Conservation (phyloP, 2,329 filamentous ascomycete genomes). For the Diaporthe nobilis region DNA sequence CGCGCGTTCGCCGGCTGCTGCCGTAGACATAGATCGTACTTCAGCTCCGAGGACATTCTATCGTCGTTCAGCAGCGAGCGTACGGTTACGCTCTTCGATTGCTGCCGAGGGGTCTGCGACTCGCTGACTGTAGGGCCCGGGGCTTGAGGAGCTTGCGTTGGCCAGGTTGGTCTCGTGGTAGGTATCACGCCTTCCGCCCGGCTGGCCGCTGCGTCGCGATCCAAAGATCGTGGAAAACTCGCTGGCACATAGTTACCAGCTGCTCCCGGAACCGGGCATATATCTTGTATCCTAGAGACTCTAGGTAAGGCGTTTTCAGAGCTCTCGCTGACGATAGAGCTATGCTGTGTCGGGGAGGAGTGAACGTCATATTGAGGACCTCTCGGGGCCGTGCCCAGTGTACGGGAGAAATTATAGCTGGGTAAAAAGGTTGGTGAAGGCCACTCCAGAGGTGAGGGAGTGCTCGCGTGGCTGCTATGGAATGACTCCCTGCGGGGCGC, state of each 20-base stretch:
- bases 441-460: slow-evolving; percentile 44
- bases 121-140: slow-evolving; percentile 3
- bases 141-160: neutral
- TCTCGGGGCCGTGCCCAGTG: neutral
- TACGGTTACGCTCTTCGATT: slow-evolving; percentile 37
- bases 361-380: slow-evolving; percentile 15
- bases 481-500: slow-evolving; percentile 22
- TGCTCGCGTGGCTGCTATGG: slow-evolving; percentile 44
- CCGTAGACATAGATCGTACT: slow-evolving; percentile 71
- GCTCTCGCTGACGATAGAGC: neutral
- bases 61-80: slow-evolving; percentile 39
- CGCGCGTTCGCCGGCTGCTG: slow-evolving; percentile 85
- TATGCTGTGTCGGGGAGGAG: slow-evolving; percentile 8
- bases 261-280: neutral
- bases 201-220: neutral
- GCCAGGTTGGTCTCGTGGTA: neutral
- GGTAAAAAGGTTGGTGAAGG: slow-evolving; percentile 41
- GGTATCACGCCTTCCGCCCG: neutral
- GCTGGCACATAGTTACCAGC: slow-evolving; percentile 12
- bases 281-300: neutral
- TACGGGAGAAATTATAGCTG: slow-evolving; percentile 30
- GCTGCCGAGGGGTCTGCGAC: slow-evolving; percentile 31
- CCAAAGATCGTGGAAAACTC: neutral
- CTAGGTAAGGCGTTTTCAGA: neutral
- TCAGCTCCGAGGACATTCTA: slow-evolving; percentile 40